Evolutionary conservation across 176 grass and related monocot species (phyloP), one percentile per base, ranked within the genome.

Genomic region (Rhynchospora breviuscula): DNA sequence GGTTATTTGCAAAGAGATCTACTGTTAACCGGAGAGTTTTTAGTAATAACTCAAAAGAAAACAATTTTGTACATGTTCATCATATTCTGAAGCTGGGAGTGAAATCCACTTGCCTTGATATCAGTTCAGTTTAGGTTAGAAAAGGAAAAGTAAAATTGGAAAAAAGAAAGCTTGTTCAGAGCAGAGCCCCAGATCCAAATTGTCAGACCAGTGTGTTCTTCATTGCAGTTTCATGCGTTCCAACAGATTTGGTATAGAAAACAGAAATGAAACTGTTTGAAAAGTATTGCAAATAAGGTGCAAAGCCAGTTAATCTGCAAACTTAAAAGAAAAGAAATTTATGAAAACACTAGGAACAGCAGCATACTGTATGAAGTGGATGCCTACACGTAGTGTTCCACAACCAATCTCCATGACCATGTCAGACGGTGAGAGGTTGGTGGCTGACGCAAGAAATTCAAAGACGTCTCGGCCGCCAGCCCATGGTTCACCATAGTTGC

Each of bases 401-500:
- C 95, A 98, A 6, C 95, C 95, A 4, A 98, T 94, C 63, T 98
- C 95, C 21, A 98, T 81, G 15, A 98, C 92, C 26, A 79, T 84
- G 70, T 93, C 92, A 49, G 79, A 72, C 18, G 90, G 88, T 1
- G 65, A 17, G 43, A 98, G 92, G 6, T 56, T 81, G 0, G 87
- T 80, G 11, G 92, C 80, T 1, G 90, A 88, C 0, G 91, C 89
- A 45, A 98, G 92, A 80, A 98, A 98, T 68, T 95, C 92, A 1
- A 98, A 98, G 18, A 98, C 84, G 7, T 95, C 90, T 0, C 92
- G 92, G 57, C 95, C 95, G 12, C 95, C 92, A 0, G 95, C 95
- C 95, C 95, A 95, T 0, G 95, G 92, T 59, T 98, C 95, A 3
- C 95, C 91, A 22, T 98, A 98, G 64, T 98, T 98, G 53, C 95